Evolutionary conservation across 2,329 filamentous ascomycete genomes (phyloP).

Genomic region (Pezicula neosporulosa): DNA sequence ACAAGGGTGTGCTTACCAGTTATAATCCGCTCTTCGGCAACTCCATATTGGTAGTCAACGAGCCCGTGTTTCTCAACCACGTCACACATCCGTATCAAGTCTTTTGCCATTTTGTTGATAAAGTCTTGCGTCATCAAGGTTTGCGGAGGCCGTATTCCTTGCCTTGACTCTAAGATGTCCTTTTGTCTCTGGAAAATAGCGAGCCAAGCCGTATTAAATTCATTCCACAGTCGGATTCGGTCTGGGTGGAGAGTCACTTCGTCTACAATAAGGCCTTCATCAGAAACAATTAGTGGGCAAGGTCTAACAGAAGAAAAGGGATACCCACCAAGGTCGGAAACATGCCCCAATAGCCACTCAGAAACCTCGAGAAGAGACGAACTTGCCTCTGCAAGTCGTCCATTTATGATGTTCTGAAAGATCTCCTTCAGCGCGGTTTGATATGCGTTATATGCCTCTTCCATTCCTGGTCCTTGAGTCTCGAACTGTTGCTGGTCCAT

Average conservation of each 20-base stretch:
- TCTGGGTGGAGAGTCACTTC: slow-evolving; percentile 72
- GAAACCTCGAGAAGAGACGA: slow-evolving; percentile 57
- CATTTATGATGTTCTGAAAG: slow-evolving; percentile 58
- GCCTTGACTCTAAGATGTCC: slow-evolving; percentile 54
- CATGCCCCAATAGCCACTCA: slow-evolving; percentile 64
- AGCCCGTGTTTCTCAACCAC: slow-evolving; percentile 86
- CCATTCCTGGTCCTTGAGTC: slow-evolving; percentile 46
- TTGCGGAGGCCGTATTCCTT: slow-evolving; percentile 37
- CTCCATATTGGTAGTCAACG: slow-evolving; percentile 95
- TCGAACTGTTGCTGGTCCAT: slow-evolving; percentile 58
- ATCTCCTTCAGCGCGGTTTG: slow-evolving; percentile 58
- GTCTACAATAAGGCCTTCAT: slow-evolving; percentile 77
- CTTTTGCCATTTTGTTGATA: slow-evolving; percentile 76
- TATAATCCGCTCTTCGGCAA: slow-evolving; percentile 92
- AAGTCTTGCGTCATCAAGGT: slow-evolving; percentile 64
- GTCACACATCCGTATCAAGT: slow-evolving; percentile 80
- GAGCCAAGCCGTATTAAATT: slow-evolving; percentile 94
- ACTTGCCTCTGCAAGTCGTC: slow-evolving; percentile 56
- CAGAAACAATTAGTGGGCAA: slow-evolving; percentile 27
- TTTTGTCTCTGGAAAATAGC: slow-evolving; percentile 79
- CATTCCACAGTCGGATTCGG: slow-evolving; percentile 82
- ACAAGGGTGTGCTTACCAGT: slow-evolving; percentile 55
- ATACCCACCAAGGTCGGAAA: slow-evolving; percentile 61
- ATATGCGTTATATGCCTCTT: slow-evolving; percentile 67
- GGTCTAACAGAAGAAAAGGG: slow-evolving; percentile 22